Evolutionary conservation across 805 yeast species (phyloP).

Genomic region (Candida takata): DNA sequence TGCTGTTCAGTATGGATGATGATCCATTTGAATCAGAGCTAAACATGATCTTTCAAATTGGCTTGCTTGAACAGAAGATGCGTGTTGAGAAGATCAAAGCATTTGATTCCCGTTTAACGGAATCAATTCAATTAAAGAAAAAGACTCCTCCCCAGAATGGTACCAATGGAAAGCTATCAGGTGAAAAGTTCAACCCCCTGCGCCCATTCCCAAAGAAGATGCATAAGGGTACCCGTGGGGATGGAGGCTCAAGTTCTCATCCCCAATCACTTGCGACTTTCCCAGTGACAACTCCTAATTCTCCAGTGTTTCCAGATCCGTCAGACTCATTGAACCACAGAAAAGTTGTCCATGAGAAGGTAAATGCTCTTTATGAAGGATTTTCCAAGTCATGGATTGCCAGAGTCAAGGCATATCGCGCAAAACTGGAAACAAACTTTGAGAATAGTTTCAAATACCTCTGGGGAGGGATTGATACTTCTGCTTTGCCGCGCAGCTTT

Average conservation of each 20-base stretch:
- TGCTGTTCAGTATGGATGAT: slow-evolving; percentile 68
- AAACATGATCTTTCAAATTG: slow-evolving; percentile 56
- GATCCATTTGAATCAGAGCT: slow-evolving; percentile 85
- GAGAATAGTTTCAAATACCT: slow-evolving; percentile 32
- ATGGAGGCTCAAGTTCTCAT: too few species aligned
- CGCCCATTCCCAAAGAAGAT: slow-evolving; percentile 5
- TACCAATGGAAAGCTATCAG: background rate
- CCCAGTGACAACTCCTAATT: slow-evolving; percentile 1
- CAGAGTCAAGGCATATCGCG: slow-evolving; percentile 44
- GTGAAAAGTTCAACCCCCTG: slow-evolving; percentile 4
- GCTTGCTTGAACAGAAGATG: slow-evolving; percentile 54
- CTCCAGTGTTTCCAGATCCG: background rate
- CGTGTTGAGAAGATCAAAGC: slow-evolving; percentile 45
- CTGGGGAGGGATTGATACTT: slow-evolving; percentile 32
- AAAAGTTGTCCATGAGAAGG: background rate
- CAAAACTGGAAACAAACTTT: slow-evolving; percentile 33
- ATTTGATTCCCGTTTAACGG: slow-evolving; percentile 29
- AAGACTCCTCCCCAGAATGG: slow-evolving; percentile 6
- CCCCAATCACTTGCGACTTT: slow-evolving; percentile 4
- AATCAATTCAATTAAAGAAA: slow-evolving; percentile 11
- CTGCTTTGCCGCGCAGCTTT: slow-evolving; percentile 31
- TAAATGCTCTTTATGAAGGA: slow-evolving; percentile 31
- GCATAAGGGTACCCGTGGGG: background rate
- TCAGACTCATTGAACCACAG: background rate
- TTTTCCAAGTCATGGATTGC: slow-evolving; percentile 67